Evolutionary conservation across 768 basidiomycete species (phyloP), one percentile per base, ranked within the genome.

Genomic region (Imleria badia): DNA sequence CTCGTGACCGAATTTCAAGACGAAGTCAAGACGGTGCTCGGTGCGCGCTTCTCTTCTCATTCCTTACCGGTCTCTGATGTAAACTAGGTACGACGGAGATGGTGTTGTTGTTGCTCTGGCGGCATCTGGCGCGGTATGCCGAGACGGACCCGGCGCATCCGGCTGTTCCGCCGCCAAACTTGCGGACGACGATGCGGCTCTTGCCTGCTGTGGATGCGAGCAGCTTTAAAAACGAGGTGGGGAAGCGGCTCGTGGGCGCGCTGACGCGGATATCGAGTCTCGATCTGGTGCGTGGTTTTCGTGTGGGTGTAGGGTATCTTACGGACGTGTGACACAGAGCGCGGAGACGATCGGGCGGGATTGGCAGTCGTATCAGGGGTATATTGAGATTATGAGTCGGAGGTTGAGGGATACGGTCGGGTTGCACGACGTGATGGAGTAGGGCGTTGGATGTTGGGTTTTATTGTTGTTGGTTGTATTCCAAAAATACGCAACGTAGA

Each of bases 91-190:
- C 86, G 15, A 72, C 84, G 46, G 94, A 95, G 70, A 87, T 93
- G 82, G 67, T 89, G 6, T 75, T 94, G 10, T 76, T 94, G 17
- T 76, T 94, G 19, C 73, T 92, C 11, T 93, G 89, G 87, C 79
- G 91, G 15, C 94, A 95, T 63, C 64, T 91, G 29, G 77, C 81
- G 14, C 84, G 85, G 65, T 94, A 88, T 69, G 68, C 77, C 36
- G 64, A 70, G 67, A 60, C 72, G 60, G 45, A 75, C 66, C 10
- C 47, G 1, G 46, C 61, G 22, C 50, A 39, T 29, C 33, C 47
- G 14, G 49, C 26, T 11, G 51, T 35, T 11, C 48, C 59, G 15
- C 48, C 61, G 14, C 36, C 55, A 1, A 78, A 75, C 50, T 71
- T 81, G 35, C 74, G 80, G 51, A 71, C 73, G 36, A 74, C 78